A percentile compares a stretch with the other conserved stretches of the same genome.
phyloP scores from a whole-genome alignment of 2,329 filamentous ascomycete species.

The Aureobasidium mangrovei region DNA sequence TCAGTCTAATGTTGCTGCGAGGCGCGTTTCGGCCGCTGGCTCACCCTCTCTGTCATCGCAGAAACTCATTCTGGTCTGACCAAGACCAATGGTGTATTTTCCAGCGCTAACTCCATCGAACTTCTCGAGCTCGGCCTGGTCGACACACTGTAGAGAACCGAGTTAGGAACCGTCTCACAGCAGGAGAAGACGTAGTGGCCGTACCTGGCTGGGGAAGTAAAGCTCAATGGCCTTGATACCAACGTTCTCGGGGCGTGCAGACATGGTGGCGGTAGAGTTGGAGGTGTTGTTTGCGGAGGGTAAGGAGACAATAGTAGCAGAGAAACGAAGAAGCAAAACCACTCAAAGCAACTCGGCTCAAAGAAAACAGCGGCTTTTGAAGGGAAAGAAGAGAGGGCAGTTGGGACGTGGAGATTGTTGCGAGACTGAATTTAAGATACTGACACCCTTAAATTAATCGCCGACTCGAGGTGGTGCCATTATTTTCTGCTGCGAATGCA shows the following conservation, averaged over 20 bases:
- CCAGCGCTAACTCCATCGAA: conserved; percentile 45
- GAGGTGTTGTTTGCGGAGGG: neutral
- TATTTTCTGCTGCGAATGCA: neutral
- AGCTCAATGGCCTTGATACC: conserved; percentile 48
- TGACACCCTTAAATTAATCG: conserved; percentile 3
- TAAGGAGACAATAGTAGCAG: conserved; percentile 11
- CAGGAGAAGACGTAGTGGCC: conserved; percentile 18
- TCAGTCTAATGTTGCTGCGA: neutral
- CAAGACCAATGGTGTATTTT: conserved; percentile 48
- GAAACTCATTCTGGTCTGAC: conserved; percentile 48
- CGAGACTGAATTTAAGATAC: conserved; percentile 4
- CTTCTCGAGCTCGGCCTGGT: conserved; percentile 46
- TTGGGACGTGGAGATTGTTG: neutral
- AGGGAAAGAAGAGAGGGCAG: neutral
- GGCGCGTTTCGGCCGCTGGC: conserved; percentile 12
- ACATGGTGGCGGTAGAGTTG: conserved; percentile 26
- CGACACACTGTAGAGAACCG: conserved; percentile 38
- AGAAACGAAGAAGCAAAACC: neutral
- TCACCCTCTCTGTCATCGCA: conserved; percentile 46
- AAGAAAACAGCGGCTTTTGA: conserved; percentile 1
- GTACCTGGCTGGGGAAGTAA: conserved; percentile 45
- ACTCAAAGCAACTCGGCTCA: neutral
- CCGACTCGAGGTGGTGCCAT: neutral
- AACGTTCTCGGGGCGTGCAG: conserved; percentile 40
- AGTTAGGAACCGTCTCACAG: conserved; percentile 14